Evolutionary conservation across 495 filamentous ascomycete genomes (phyloP).

Genomic region (Staphylotrichum longicolle): DNA sequence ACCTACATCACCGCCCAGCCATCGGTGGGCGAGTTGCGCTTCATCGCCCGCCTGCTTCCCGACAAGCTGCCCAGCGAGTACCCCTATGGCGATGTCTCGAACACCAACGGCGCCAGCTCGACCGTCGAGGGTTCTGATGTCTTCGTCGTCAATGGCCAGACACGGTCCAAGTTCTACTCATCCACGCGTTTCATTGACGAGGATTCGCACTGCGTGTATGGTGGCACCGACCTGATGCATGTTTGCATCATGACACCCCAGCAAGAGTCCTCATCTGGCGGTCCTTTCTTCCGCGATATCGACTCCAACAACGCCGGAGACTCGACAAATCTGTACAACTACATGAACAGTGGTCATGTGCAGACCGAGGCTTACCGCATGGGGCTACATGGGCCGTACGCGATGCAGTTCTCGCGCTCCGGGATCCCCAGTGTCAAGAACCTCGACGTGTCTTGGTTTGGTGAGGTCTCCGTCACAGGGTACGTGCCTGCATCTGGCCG

Average conservation of each 20-base stretch:
- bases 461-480: conserved; percentile 54
- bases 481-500: conserved; percentile 54
- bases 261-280: conserved; percentile 54
- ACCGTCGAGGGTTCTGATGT: conserved; percentile 63
- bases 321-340: conserved; percentile 62
- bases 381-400: conserved; percentile 67
- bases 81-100: conserved; percentile 49
- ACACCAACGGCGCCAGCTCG: conserved; percentile 49
- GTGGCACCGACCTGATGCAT: conserved; percentile 43
- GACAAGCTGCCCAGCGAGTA: conserved; percentile 55
- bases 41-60: conserved; percentile 60
- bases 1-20: conserved; percentile 63
- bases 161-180: conserved; percentile 68
- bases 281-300: conserved; percentile 65
- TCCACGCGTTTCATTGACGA: conserved; percentile 67
- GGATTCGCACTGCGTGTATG: conserved; percentile 57
- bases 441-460: conserved; percentile 58
- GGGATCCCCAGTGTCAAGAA: conserved; percentile 51
- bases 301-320: conserved; percentile 59
- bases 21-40: conserved; percentile 60
- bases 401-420: conserved; percentile 58
- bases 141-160: conserved; percentile 58
- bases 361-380: conserved; percentile 61
- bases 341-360: conserved; percentile 65
- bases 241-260: conserved; percentile 54